Evolutionary conservation across 371 early-diverging fungal species (phyloP).

Genomic region (Mortierella sp.): DNA sequence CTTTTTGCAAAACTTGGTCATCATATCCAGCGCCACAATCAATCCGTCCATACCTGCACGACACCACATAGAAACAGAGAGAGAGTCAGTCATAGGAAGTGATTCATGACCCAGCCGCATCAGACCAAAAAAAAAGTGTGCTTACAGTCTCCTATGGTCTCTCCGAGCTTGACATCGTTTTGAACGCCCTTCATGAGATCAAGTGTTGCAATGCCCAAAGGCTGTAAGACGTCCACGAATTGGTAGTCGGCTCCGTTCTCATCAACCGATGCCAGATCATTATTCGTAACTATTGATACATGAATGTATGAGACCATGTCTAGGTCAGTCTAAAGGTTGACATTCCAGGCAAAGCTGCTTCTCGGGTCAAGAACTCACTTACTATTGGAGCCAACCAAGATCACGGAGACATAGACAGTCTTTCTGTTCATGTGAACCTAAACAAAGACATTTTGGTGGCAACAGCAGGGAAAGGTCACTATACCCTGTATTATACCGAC

Average conservation of each 20-base stretch:
- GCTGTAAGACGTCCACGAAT: conserved; percentile 39
- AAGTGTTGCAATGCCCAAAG: conserved; percentile 33
- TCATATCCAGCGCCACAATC: conserved; percentile 69
- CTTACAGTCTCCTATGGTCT: conserved; percentile 54
- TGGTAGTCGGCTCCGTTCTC: conserved; percentile 49
- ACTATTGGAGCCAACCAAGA: conserved; percentile 48
- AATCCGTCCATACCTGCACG: conserved; percentile 70
- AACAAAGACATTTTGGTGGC: not conserved
- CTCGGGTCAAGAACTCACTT: not conserved
- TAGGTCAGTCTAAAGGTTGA: not conserved
- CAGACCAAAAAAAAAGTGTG: too few species aligned
- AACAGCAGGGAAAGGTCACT: not conserved
- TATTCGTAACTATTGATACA: conserved; percentile 32
- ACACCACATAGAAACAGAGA: not conserved
- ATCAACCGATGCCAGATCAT: conserved; percentile 36
- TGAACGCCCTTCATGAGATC: conserved; percentile 57
- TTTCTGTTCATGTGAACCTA: conserved; percentile 50
- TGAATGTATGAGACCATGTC: not conserved
- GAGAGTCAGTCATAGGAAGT: too few species aligned
- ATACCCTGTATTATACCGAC: not conserved
- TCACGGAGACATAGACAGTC: conserved; percentile 46
- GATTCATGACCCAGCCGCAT: too few species aligned
- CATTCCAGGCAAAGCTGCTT: too few species aligned
- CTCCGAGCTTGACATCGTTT: conserved; percentile 43
- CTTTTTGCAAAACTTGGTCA: conserved; percentile 64